Evolutionary conservation across 2,329 filamentous ascomycete genomes (phyloP).

Genomic region (Camillea tinctor): DNA sequence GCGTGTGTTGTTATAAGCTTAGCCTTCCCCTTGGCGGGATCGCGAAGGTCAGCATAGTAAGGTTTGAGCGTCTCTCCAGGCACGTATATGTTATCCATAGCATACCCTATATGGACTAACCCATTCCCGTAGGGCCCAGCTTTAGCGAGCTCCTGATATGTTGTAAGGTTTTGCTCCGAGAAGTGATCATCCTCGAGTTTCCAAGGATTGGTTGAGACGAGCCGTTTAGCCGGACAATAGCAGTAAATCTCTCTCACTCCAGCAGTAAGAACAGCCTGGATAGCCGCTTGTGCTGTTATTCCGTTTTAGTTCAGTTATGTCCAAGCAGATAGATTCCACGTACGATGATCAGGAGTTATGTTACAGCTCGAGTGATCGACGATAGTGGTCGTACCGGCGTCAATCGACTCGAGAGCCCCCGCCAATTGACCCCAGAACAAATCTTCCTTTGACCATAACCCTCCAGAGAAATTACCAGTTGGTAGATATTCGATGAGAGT

Average conservation of each 20-base stretch:
- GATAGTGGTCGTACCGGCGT: constrained; percentile 43
- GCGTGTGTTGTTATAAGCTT: constrained; percentile 43
- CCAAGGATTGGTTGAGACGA: constrained; percentile 32
- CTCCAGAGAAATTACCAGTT: constrained; percentile 37
- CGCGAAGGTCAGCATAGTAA: constrained; percentile 37
- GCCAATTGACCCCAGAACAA: constrained; percentile 46
- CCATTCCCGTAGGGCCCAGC: constrained; percentile 31
- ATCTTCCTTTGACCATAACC: constrained; percentile 40
- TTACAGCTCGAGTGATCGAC: constrained; percentile 39
- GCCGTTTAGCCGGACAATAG: constrained; percentile 26
- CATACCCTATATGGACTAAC: constrained; percentile 42
- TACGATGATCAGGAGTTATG: constrained; percentile 31
- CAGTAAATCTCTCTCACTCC: constrained; percentile 26
- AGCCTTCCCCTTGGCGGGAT: constrained; percentile 27
- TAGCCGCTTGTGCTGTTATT: constrained; percentile 30
- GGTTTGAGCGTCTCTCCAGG: constrained; percentile 36
- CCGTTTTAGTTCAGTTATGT: not conserved
- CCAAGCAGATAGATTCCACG: constrained; percentile 17
- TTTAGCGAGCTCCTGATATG: constrained; percentile 34
- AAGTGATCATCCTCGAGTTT: constrained; percentile 25
- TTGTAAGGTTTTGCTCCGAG: constrained; percentile 37
- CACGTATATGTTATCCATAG: constrained; percentile 42
- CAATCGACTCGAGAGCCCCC: constrained; percentile 39
- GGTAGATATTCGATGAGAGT: constrained; percentile 27
- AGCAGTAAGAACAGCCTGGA: constrained; percentile 41